Percentiles rank a stretch among this genome's conserved stretches.
phyloP scores from a whole-genome alignment of 106 monocot species.

The Dioscorea zingiberensis region DNA sequence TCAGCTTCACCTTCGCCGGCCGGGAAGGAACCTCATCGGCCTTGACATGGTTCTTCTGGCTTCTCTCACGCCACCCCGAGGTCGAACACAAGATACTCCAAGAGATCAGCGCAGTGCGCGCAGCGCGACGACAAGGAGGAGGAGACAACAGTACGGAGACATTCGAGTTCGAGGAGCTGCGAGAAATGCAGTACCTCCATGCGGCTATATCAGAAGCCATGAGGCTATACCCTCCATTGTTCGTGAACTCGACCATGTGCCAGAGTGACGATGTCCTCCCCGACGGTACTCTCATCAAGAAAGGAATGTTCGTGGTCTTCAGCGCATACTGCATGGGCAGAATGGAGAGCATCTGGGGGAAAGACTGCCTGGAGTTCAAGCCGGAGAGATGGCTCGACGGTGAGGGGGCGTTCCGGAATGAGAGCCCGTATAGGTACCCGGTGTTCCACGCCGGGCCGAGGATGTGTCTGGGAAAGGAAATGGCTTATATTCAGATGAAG shows the following conservation, averaged over 20 bases:
- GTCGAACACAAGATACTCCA: neutral
- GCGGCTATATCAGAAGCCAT: conserved; percentile 6
- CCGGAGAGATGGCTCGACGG: conserved; percentile 13
- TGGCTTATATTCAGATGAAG: conserved; percentile 20
- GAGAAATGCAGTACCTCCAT: conserved; percentile 8
- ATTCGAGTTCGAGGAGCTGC: conserved; percentile 1
- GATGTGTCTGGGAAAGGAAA: conserved; percentile 15
- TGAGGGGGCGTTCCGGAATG: neutral
- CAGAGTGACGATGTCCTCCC: conserved; percentile 5
- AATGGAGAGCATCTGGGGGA: conserved; percentile 1
- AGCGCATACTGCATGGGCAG: conserved; percentile 3
- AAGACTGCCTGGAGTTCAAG: conserved; percentile 6
- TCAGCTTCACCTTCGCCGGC: conserved; percentile 12
- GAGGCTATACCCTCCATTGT: conserved; percentile 11
- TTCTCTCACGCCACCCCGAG: neutral
- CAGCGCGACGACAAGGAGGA: too few relatives aligned
- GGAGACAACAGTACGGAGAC: too few relatives aligned
- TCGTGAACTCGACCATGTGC: neutral
- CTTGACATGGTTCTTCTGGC: conserved; percentile 12
- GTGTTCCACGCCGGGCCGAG: conserved; percentile 11
- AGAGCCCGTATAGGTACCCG: conserved; percentile 8
- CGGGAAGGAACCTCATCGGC: conserved; percentile 6
- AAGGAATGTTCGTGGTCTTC: neutral
- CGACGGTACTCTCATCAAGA: neutral
- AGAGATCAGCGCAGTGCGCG: neutral